Conservation (phyloP, 2,329 filamentous ascomycete species). For the Beauveria rudraprayagi region DNA sequence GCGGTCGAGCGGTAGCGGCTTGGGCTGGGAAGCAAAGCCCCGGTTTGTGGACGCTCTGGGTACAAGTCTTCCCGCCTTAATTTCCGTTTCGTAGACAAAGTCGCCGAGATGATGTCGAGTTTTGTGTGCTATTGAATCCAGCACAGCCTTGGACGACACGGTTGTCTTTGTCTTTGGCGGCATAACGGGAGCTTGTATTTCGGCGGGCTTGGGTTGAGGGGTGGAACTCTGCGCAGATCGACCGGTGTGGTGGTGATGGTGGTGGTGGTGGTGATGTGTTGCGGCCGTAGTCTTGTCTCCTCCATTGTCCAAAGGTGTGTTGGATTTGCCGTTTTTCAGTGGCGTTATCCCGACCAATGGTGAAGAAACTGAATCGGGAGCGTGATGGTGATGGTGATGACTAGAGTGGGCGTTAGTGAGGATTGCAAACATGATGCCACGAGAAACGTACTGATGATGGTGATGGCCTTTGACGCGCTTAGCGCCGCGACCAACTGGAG, state of each 20-base stretch:
- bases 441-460: slow-evolving; percentile 54
- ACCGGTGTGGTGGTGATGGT: slow-evolving; percentile 33
- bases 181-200: slow-evolving; percentile 22
- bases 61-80: slow-evolving; percentile 46
- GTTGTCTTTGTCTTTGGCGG: slow-evolving; percentile 56
- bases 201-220: slow-evolving; percentile 14
- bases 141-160: slow-evolving; percentile 60
- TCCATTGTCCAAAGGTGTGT: slow-evolving; percentile 37
- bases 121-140: slow-evolving; percentile 62
- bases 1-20: slow-evolving; percentile 65
- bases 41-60: slow-evolving; percentile 31
- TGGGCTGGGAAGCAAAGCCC: slow-evolving; percentile 50
- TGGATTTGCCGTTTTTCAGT: slow-evolving; percentile 43
- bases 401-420: slow-evolving; percentile 20
- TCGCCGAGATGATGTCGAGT: slow-evolving; percentile 78
- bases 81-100: slow-evolving; percentile 66
- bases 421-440: background rate
- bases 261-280: slow-evolving; percentile 42
- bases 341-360: slow-evolving; percentile 34
- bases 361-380: slow-evolving; percentile 36
- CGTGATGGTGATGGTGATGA: slow-evolving; percentile 52
- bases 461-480: slow-evolving; percentile 66
- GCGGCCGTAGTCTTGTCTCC: slow-evolving; percentile 31
- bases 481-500: slow-evolving; percentile 45
- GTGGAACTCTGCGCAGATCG: slow-evolving; percentile 19